phyloP scores from a whole-genome alignment of 2,329 filamentous ascomycete species.

The Colletotrichum sp. region DNA sequence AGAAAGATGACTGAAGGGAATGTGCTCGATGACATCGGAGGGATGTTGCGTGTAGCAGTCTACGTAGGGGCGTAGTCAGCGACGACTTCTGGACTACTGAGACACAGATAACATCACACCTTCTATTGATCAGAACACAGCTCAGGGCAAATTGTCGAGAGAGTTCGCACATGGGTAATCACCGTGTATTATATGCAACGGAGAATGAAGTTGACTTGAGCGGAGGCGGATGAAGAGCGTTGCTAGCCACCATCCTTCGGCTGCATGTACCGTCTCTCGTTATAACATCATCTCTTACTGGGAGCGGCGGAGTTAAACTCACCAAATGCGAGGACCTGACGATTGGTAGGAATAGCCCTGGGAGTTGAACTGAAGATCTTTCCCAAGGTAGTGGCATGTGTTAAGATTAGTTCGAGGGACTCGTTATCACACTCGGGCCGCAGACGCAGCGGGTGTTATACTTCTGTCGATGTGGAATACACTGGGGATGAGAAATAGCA shows the following conservation, averaged over 20 bases:
- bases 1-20: background rate
- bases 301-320: background rate
- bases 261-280: background rate
- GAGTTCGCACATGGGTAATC: background rate
- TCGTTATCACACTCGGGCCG: accelerated
- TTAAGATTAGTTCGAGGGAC: background rate
- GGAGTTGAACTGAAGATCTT: background rate
- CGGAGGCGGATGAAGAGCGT: background rate
- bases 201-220: accelerated
- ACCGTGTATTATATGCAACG: background rate
- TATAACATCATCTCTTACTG: background rate
- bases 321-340: background rate
- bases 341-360: background rate
- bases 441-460: background rate
- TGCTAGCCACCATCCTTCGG: background rate
- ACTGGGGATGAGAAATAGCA: accelerated
- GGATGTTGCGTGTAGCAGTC: background rate
- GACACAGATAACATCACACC: accelerated
- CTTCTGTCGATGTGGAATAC: accelerated
- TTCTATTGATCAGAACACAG: background rate
- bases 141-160: accelerated
- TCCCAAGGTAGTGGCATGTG: background rate
- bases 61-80: background rate
- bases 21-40: background rate
- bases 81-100: background rate